Base-by-base conservation (phyloP, 164 flowering plant genomes). In the Berberis vulgaris region DNA sequence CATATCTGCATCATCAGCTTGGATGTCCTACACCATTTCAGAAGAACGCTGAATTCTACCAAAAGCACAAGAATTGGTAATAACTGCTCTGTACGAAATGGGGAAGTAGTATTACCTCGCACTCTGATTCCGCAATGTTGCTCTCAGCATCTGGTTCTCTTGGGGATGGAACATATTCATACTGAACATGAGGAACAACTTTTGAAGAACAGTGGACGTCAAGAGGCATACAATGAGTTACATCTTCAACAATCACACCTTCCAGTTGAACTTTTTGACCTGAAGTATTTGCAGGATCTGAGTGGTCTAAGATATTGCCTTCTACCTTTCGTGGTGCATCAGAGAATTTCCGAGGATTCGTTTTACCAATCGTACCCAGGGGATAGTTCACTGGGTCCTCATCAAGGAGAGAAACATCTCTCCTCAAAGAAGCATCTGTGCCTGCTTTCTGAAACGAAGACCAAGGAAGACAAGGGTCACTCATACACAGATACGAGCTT, bases 231-330 rank as follows among this genome's bases (percentile, higher is more conserved):
- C 40, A 47, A 57, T 72, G 70, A 43, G 84, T 86, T 43, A 81
- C 84, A 70, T 86, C 91, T 77, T 86, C 84, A 68, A 83, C 73
- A 66, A 78, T 65, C 39, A 83, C 69, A 9, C 26, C 49, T 67
- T 71, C 77, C 41, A 63, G 50, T 54, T 60, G 64, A 62, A 54
- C 61, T 40, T 70, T 41, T 54, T 62, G 69, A 65, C 53, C 65
- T 69, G 38, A 53, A 60, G 65, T 67, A 66, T 71, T 59, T 45
- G 63, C 65, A 41, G 66, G 59, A 54, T 57, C 76, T 11, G 76
- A 47, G 5, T 68, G 71, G 62, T 56, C 68, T 58, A 47, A 43
- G 10, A 55, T 57, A 41, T 59, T 61, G 75, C 67, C 64, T 62
- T 62, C 75, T 57, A 11, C 65, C 40, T 56, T 67, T 4, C 11